Percentiles rank a stretch among this genome's conserved stretches.
These are phyloP conservation scores for Talaromyces adpressus DNA, from an alignment of 495 filamentous ascomycete genomes.

Conservation along the genomic window DNA sequence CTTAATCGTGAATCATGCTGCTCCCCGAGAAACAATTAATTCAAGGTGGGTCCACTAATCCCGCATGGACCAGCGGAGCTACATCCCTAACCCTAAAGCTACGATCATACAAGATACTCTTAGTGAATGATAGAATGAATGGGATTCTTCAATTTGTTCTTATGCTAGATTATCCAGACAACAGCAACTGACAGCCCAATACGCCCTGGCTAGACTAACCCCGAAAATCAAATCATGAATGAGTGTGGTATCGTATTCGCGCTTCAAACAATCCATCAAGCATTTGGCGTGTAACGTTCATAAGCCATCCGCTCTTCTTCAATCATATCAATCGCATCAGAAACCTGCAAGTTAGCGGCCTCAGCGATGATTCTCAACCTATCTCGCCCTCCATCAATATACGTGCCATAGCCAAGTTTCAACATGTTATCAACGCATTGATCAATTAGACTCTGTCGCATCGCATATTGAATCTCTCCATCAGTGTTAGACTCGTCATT, in stretches of 20 bases:
- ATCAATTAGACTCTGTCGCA: constrained; percentile 25
- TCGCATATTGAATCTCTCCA: not conserved
- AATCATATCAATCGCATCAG: constrained; percentile 50
- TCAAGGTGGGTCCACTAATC: not conserved
- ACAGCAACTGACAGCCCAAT: not conserved
- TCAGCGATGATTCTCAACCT: constrained; percentile 46
- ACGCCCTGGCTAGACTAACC: not conserved
- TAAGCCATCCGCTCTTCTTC: constrained; percentile 48
- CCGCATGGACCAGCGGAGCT: not conserved
- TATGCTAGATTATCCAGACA: not conserved
- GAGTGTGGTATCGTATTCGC: constrained; percentile 6
- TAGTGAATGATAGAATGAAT: not conserved
- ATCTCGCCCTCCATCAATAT: constrained; percentile 31
- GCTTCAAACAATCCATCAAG: not conserved
- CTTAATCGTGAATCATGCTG: not conserved
- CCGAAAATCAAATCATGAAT: constrained; percentile 8
- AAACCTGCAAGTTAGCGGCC: constrained; percentile 37
- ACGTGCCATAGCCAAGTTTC: constrained; percentile 43
- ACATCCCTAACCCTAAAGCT: not conserved
- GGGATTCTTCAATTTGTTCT: not conserved
- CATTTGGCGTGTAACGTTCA: constrained; percentile 15
- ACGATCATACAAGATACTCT: not conserved
- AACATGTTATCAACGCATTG: constrained; percentile 42
- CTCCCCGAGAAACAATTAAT: not conserved
- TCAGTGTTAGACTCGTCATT: not conserved